A percentile compares a stretch with the other conserved stretches of the same genome.
phyloP scores from a whole-genome alignment of 2,329 filamentous ascomycete genomes.

The Myriosclerotinia scirpicola region DNA sequence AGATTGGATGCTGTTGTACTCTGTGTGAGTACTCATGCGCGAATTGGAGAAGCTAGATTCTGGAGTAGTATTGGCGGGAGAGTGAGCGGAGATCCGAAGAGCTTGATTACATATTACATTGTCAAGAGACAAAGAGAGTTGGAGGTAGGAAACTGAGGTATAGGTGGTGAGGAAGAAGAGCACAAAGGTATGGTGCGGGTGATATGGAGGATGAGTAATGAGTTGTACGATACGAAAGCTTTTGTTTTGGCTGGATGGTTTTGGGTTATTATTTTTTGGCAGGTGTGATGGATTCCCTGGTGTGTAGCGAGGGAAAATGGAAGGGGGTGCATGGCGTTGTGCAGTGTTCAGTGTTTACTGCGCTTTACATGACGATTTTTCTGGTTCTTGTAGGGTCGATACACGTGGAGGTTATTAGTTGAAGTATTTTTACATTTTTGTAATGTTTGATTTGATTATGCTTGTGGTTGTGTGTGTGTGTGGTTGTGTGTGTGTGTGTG shows the following conservation, averaged over 20 bases:
- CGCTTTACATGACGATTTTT: background rate
- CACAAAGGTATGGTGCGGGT: constrained; percentile 17
- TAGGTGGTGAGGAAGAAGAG: background rate
- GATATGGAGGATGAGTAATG: background rate
- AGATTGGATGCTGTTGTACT: constrained; percentile 76
- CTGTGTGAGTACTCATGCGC: constrained; percentile 69
- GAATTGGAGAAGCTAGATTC: constrained; percentile 60
- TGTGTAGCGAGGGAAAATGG: constrained; percentile 5
- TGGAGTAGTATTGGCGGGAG: constrained; percentile 63
- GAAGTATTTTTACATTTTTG: background rate
- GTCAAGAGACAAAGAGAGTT: constrained; percentile 65
- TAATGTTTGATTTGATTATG: constrained; percentile 4
- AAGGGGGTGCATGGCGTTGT: constrained; percentile 9
- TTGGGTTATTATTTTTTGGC: constrained; percentile 14
- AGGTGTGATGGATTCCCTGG: constrained; percentile 16
- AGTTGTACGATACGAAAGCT: constrained; percentile 1
- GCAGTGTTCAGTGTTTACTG: background rate
- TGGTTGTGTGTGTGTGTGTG: background rate
- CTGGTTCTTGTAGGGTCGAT: constrained; percentile 8
- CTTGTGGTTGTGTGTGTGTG: background rate
- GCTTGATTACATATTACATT: constrained; percentile 78
- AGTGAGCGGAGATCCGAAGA: constrained; percentile 71
- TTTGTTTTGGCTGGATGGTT: constrained; percentile 12
- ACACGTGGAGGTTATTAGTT: background rate
- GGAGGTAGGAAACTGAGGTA: constrained; percentile 22